A percentile compares a stretch with the other conserved stretches of the same genome.
Conservation (phyloP, 805 yeast species). For the Wickerhamiella lipophila region DNA sequence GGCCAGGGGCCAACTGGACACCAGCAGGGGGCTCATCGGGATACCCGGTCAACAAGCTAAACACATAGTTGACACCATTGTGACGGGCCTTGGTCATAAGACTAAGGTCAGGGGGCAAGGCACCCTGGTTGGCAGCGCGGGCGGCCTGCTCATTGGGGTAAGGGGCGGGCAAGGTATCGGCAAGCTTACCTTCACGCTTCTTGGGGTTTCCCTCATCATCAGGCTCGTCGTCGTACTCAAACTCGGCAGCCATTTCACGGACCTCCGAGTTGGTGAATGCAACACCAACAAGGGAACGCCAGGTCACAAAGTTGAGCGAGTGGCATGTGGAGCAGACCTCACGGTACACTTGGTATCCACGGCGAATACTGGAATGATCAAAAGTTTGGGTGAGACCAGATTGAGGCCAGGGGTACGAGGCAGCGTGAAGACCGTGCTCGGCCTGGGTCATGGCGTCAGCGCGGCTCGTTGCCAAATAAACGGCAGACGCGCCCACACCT, state of each 20-base stretch:
- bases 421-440: conserved; percentile 97
- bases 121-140: conserved; percentile 99
- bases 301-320: conserved; percentile 89
- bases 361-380: conserved; percentile 91
- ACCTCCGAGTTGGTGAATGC: conserved; percentile 85
- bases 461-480: conserved; percentile 37
- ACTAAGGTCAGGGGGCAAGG: conserved; percentile 95
- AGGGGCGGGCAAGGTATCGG: conserved; percentile 90
- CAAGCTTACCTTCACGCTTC: conserved; percentile 95
- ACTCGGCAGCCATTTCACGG: conserved; percentile 86
- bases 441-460: conserved; percentile 97
- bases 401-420: conserved; percentile 87
- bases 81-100: conserved; percentile 97
- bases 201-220: conserved; percentile 95
- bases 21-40: conserved; percentile 99
- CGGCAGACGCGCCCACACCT: conserved; percentile 42
- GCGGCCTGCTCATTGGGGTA: conserved; percentile 98
- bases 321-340: conserved; percentile 99
- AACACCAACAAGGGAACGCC: conserved; percentile 97
- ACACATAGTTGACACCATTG: conserved; percentile 93
- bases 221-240: conserved; percentile 94
- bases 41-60: conserved; percentile 90
- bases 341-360: conserved; percentile 97
- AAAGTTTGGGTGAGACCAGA: conserved; percentile 54
- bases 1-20: conserved; percentile 79